A percentile compares a stretch with the other conserved stretches of the same genome.
Conservation (phyloP, 208 protist genomes). For the Crithidia sp. region DNA sequence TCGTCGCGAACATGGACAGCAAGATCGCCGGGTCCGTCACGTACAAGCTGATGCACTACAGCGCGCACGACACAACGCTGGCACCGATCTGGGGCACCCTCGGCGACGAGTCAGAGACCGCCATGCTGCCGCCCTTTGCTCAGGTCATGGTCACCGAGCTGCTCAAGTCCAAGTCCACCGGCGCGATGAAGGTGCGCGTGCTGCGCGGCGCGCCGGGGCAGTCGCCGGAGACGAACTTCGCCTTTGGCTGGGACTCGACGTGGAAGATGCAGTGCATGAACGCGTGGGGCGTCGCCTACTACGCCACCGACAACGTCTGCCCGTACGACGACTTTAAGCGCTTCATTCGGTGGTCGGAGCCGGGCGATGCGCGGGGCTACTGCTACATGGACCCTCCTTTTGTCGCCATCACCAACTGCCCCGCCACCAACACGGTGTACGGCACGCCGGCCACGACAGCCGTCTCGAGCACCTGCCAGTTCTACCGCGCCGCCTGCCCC, state of each 20-base stretch:
- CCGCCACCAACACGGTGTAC: conserved; percentile 20
- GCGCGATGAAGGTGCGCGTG: conserved; percentile 44
- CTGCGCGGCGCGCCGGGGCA: conserved; percentile 54
- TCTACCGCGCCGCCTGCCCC: conserved; percentile 36
- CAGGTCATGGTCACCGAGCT: conserved; percentile 66
- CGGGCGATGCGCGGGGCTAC: conserved; percentile 40
- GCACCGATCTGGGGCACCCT: conserved; percentile 49
- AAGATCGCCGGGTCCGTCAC: conserved; percentile 31
- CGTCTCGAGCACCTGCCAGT: conserved; percentile 34
- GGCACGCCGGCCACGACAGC: conserved; percentile 16
- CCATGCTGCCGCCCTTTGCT: conserved; percentile 68
- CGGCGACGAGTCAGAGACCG: conserved; percentile 42
- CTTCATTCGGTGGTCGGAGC: conserved; percentile 46
- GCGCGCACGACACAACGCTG: conserved; percentile 58
- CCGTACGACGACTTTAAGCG: conserved; percentile 57
- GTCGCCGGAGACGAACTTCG: conserved; percentile 39
- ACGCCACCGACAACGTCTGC: conserved; percentile 49
- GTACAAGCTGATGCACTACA: conserved; percentile 73
- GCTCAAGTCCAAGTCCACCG: conserved; percentile 38
- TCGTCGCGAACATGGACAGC: conserved; percentile 47
- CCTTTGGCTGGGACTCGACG: conserved; percentile 41
- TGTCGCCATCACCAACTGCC: conserved; percentile 40
- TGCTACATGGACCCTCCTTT: conserved; percentile 57
- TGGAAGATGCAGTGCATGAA: conserved; percentile 62
- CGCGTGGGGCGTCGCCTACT: conserved; percentile 38